A percentile compares a stretch with the other conserved stretches of the same genome.
Evolutionary conservation across 2,329 filamentous ascomycete genomes (phyloP).

Genomic region (Aureobasidium subglaciale): DNA sequence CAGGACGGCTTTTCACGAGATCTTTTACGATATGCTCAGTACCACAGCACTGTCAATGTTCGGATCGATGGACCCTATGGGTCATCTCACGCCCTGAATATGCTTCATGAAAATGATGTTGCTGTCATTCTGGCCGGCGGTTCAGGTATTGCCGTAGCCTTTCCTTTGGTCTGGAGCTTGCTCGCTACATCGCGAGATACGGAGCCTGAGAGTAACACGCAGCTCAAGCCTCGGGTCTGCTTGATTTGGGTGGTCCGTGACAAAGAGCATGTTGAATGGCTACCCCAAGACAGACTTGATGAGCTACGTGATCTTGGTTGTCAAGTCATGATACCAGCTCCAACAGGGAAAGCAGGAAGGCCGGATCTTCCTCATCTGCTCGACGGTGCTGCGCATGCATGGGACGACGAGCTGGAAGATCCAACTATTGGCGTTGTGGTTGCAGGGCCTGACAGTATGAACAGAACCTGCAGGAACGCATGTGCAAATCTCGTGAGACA

Average conservation of each 20-base stretch:
- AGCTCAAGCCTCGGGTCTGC: conserved; percentile 34
- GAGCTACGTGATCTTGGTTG: conserved; percentile 45
- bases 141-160: conserved; percentile 58
- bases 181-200: conserved; percentile 20
- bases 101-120: conserved; percentile 43
- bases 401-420: conserved; percentile 21
- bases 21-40: conserved; percentile 46
- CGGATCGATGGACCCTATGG: conserved; percentile 61
- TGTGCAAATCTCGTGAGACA: conserved; percentile 44
- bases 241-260: conserved; percentile 56
- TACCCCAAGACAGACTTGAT: conserved; percentile 43
- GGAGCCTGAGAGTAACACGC: conserved; percentile 18
- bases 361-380: conserved; percentile 47
- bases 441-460: conserved; percentile 57
- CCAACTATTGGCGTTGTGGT: conserved; percentile 47
- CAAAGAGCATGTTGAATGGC: conserved; percentile 47
- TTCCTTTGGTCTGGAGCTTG: conserved; percentile 51
- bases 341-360: conserved; percentile 47
- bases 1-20: conserved; percentile 53
- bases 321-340: conserved; percentile 47
- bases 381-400: conserved; percentile 27
- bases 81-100: conserved; percentile 47
- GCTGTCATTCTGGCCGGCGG: conserved; percentile 56
- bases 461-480: conserved; percentile 52
- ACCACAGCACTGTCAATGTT: conserved; percentile 39